Percentiles rank a stretch among this genome's conserved stretches.
phyloP scores from a whole-genome alignment of 257 asterid genomes.

The Ocimum tenuiflorum region DNA sequence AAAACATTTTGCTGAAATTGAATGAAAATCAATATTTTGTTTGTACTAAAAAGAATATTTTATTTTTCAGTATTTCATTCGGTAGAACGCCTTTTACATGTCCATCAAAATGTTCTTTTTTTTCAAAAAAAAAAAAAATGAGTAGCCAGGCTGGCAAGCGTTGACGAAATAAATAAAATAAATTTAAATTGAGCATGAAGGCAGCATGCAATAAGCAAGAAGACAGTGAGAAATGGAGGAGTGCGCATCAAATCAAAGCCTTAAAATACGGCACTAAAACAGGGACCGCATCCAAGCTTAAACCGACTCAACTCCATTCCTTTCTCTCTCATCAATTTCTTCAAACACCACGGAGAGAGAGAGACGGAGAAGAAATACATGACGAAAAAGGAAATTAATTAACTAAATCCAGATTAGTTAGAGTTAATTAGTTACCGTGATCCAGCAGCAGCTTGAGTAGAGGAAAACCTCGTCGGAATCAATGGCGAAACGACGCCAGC shows the following conservation, averaged over 20 bases:
- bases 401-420: neutral
- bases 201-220: neutral
- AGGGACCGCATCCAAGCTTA: neutral
- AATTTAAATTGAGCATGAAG: neutral
- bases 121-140: too few species aligned
- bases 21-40: too few species aligned
- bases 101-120: too few species aligned
- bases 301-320: neutral
- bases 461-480: neutral
- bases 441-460: neutral
- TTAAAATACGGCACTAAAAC: neutral
- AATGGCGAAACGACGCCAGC: neutral
- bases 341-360: neutral
- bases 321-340: neutral
- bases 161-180: too few species aligned
- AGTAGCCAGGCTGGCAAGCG: too few species aligned
- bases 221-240: neutral
- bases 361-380: neutral
- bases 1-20: too few species aligned
- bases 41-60: too few species aligned
- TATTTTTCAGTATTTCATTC: too few species aligned
- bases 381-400: neutral
- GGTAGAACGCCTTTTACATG: too few species aligned
- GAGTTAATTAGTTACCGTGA: constrained; percentile 5
- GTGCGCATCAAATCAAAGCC: constrained; percentile 19